Conservation (phyloP, 352 stramenopile genomes). For the Globisporangium canariense region DNA sequence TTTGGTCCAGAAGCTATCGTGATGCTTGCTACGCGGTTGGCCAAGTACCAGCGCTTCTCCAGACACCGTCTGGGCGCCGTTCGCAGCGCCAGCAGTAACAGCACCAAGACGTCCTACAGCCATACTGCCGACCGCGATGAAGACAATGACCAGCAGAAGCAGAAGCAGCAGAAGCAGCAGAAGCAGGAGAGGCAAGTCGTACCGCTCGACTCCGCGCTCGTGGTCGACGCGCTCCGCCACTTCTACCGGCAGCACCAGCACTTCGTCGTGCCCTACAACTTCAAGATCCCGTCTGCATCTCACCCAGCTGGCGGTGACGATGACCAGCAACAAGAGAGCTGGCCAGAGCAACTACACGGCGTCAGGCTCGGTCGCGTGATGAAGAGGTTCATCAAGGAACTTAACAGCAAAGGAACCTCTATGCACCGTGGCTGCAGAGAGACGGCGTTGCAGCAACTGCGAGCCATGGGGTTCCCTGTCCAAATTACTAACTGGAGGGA, state of each 20-base stretch:
- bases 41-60: not conserved
- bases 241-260: constrained; percentile 39
- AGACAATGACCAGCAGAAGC: not conserved
- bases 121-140: no score
- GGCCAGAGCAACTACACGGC: constrained; percentile 36
- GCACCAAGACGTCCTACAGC: not conserved
- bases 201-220: not conserved
- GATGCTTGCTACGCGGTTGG: not conserved
- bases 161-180: not conserved
- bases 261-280: constrained; percentile 40
- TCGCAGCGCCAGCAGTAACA: not conserved
- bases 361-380: constrained; percentile 38
- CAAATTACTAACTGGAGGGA: constrained; percentile 32
- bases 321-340: constrained; percentile 10
- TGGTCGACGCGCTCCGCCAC: constrained; percentile 25
- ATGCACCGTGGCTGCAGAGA: not conserved
- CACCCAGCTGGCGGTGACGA: not conserved
- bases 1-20: no score
- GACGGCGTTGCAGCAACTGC: constrained; percentile 21
- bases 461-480: constrained; percentile 27
- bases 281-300: constrained; percentile 24
- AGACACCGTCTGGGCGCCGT: not conserved
- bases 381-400: constrained; percentile 21
- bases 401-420: not conserved
- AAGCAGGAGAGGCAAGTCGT: not conserved